These are phyloP conservation scores for Monilinia aucupariae DNA, from an alignment of 2,329 filamentous ascomycete genomes.

Conservation along the genomic window DNA sequence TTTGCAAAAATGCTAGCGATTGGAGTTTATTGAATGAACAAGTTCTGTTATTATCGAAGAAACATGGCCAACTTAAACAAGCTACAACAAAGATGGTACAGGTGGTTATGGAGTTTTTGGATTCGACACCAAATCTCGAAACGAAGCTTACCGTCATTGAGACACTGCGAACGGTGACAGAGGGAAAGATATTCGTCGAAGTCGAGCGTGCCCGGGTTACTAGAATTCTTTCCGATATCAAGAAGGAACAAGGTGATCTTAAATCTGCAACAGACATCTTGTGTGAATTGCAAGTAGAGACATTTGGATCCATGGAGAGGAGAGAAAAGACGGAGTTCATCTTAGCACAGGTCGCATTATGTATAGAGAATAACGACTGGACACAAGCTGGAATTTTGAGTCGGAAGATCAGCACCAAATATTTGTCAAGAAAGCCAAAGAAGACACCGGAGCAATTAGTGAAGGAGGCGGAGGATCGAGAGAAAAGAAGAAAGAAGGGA, in stretches of 20 bases:
- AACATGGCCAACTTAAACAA: conserved; percentile 99
- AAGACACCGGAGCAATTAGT: conserved; percentile 84
- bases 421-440: conserved; percentile 84
- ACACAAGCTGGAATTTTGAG: conserved; percentile 89
- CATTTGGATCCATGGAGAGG: conserved; percentile 95
- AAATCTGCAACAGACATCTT: conserved; percentile 86
- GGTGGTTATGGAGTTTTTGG: conserved; percentile 85
- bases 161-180: conserved; percentile 89
- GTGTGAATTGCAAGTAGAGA: conserved; percentile 97
- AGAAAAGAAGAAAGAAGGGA: conserved; percentile 75
- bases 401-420: conserved; percentile 94
- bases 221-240: conserved; percentile 92
- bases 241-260: conserved; percentile 89
- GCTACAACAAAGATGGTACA: conserved; percentile 99
- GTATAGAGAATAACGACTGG: conserved; percentile 95
- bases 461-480: conserved; percentile 82
- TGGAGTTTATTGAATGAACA: conserved; percentile 97
- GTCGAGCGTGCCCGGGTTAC: conserved; percentile 95
- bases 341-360: conserved; percentile 85
- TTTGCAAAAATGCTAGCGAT: conserved; percentile 88
- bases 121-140: conserved; percentile 76
- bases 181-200: conserved; percentile 99
- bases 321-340: conserved; percentile 99
- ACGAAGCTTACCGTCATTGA: conserved; percentile 92
- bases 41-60: conserved; percentile 92